Conservation (phyloP, 2,329 filamentous ascomycete species). For the Penicillium sp. region DNA sequence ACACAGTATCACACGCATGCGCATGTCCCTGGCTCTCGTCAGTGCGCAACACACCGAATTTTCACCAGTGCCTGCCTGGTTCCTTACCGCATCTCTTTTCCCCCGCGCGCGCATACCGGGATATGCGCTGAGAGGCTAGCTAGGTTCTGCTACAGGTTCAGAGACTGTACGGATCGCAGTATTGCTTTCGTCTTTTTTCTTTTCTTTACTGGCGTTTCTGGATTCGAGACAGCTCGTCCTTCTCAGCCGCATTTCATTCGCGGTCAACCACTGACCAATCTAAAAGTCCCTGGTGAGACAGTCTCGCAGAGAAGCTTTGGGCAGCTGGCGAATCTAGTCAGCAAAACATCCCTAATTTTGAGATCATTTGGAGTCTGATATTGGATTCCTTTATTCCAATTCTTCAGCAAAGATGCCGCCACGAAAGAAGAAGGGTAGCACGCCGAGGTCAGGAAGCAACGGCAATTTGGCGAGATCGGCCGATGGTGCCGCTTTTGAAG, state of each 20-base stretch:
- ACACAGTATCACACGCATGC: neutral
- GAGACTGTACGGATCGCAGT: constrained; percentile 7
- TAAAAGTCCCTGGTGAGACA: constrained; percentile 8
- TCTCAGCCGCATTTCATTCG: constrained; percentile 5
- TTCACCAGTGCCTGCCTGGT: neutral
- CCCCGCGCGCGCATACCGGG: neutral
- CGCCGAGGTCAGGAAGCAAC: neutral
- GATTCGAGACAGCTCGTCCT: neutral
- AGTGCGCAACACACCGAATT: neutral
- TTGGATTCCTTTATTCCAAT: neutral
- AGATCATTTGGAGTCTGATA: neutral
- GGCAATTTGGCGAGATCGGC: constrained; percentile 18
- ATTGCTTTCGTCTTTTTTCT: neutral
- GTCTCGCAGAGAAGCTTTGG: constrained; percentile 1
- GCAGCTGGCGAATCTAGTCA: neutral
- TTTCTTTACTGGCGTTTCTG: neutral
- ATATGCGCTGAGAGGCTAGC: constrained; percentile 2
- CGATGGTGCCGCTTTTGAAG: constrained; percentile 63
- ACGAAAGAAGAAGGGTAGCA: neutral
- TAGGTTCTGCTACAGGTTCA: constrained; percentile 1
- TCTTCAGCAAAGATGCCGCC: neutral
- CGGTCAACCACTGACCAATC: neutral
- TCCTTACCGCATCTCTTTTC: constrained; percentile 4
- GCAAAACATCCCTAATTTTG: neutral
- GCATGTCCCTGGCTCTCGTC: neutral